A percentile compares a stretch with the other conserved stretches of the same genome.
These are phyloP conservation scores for Aspergillus persii DNA, from an alignment of 2,329 filamentous ascomycete species.

Conservation along the genomic window DNA sequence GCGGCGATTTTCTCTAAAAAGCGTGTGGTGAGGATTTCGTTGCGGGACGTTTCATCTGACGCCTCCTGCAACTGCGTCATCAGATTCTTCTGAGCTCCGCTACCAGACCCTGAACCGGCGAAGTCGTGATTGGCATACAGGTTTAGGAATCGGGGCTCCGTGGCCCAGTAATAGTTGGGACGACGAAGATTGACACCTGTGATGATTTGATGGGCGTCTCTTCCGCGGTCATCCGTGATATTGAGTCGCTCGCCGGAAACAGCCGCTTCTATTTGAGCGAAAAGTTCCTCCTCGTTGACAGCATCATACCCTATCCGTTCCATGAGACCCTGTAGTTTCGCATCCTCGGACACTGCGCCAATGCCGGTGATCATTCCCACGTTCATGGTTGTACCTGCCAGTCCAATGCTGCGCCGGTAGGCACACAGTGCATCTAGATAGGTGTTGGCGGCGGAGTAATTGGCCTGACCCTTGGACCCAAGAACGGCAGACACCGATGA, in stretches of 20 bases:
- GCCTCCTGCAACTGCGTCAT: background rate
- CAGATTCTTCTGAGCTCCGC: background rate
- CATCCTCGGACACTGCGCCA: background rate
- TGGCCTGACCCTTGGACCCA: slow-evolving; percentile 2
- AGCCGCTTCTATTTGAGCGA: slow-evolving; percentile 2
- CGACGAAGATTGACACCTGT: slow-evolving; percentile 1
- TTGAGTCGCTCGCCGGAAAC: background rate
- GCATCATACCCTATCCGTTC: background rate
- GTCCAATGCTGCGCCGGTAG: background rate
- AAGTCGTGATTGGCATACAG: background rate
- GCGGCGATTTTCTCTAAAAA: background rate
- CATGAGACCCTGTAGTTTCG: background rate
- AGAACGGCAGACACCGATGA: background rate
- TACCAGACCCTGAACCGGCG: background rate
- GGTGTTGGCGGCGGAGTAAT: slow-evolving; percentile 5
- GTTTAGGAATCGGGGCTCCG: background rate
- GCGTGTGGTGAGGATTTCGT: background rate
- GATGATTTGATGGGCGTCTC: background rate
- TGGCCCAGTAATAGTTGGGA: background rate
- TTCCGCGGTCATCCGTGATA: background rate
- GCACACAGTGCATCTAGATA: slow-evolving; percentile 1
- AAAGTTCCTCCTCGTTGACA: slow-evolving; percentile 2
- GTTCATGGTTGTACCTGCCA: background rate
- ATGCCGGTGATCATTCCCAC: background rate
- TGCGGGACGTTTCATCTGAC: background rate